A percentile compares a stretch with the other conserved stretches of the same genome.
Evolutionary conservation across 805 yeast species (phyloP).

Genomic region (Yarrowia deformans): DNA sequence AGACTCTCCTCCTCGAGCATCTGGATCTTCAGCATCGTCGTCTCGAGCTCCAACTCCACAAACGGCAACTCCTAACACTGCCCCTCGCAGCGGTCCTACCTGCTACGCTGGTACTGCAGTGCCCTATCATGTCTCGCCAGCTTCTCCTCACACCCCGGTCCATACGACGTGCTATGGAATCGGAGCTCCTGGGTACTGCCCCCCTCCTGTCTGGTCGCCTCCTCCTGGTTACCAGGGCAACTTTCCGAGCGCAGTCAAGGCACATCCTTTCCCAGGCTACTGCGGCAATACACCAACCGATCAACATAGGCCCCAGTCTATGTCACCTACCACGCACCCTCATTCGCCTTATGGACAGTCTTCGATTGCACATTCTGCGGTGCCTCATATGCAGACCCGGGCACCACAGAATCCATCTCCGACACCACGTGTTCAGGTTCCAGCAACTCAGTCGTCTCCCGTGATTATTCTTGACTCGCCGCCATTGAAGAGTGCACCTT

Average conservation of each 20-base stretch:
- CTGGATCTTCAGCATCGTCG: neutral
- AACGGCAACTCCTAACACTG: neutral
- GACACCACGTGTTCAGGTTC: neutral
- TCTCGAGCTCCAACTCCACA: neutral
- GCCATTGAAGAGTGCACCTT: neutral
- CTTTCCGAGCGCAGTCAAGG: neutral
- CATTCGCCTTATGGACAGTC: neutral
- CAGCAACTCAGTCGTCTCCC: neutral
- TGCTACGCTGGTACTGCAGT: neutral
- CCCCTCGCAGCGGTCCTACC: too few relatives aligned
- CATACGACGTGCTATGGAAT: slow-evolving; percentile 9
- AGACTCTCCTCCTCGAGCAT: neutral
- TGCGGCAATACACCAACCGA: neutral
- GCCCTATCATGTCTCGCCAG: neutral
- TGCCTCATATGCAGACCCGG: neutral
- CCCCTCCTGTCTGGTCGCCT: neutral
- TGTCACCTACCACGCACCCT: neutral
- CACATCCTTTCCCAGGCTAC: neutral
- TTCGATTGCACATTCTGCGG: neutral
- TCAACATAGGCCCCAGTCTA: neutral
- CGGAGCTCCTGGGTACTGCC: slow-evolving; percentile 8
- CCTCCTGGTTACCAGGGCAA: neutral
- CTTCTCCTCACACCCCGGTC: neutral
- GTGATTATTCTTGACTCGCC: slow-evolving; percentile 5
- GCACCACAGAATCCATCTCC: neutral